These are phyloP conservation scores for Hirsutella rhossiliensis DNA, from an alignment of 2,329 filamentous ascomycete genomes.

Conservation along the genomic window DNA sequence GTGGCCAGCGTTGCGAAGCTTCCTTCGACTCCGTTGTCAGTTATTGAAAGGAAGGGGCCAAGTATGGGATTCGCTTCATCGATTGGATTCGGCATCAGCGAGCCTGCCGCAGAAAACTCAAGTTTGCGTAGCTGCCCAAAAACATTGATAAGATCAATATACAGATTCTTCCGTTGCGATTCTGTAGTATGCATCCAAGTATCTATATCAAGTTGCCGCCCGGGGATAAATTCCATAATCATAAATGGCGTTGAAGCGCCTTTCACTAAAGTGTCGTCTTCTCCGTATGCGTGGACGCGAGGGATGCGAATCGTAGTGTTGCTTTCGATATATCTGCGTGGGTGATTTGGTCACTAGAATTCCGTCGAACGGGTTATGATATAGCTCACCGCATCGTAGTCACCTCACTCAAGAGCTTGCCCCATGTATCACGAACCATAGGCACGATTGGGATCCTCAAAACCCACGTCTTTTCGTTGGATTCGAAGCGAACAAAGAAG, in stretches of 20 bases:
- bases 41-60: not conserved
- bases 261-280: not conserved
- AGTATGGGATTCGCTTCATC: not conserved
- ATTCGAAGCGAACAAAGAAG: not conserved
- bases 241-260: not conserved
- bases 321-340: not conserved
- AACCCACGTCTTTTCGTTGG: not conserved
- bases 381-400: not conserved
- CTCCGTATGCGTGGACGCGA: not conserved
- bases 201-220: not conserved
- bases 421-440: not conserved
- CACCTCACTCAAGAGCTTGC: not conserved
- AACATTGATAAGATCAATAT: not conserved
- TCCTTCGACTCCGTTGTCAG: not conserved
- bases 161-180: not conserved
- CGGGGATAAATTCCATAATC: not conserved
- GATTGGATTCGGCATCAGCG: not conserved
- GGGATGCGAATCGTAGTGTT: not conserved
- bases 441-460: not conserved
- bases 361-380: not conserved
- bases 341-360: not conserved
- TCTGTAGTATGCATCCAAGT: not conserved
- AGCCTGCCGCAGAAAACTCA: not conserved
- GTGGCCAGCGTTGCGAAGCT: not conserved
- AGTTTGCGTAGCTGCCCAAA: not conserved